Evolutionary conservation across 352 stramenopile species (phyloP).

Genomic region (Peronosclerospora sorghi): DNA sequence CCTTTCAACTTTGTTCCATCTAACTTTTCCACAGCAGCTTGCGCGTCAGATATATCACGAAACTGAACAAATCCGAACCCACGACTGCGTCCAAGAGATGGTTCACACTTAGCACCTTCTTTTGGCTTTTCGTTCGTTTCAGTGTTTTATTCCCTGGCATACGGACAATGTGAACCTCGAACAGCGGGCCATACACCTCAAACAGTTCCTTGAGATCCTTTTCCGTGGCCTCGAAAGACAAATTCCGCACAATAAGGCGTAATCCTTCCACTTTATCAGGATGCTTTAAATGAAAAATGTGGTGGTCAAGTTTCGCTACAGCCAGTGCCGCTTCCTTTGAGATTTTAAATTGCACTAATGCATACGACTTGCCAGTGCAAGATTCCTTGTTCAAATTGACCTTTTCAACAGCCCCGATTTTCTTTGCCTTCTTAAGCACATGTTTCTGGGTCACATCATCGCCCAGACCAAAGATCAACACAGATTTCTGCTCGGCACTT

Average conservation of each 20-base stretch:
- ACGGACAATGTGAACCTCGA: conserved; percentile 64
- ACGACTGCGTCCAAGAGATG: conserved; percentile 45
- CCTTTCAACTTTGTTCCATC: conserved; percentile 74
- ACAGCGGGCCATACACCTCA: conserved; percentile 43
- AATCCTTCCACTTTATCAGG: conserved; percentile 35
- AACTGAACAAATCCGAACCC: conserved; percentile 83
- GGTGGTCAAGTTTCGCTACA: too few relatives aligned
- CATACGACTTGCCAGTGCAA: too few relatives aligned
- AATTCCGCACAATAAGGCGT: conserved; percentile 75
- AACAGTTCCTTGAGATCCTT: conserved; percentile 66
- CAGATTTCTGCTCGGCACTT: too few relatives aligned
- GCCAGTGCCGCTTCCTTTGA: too few relatives aligned
- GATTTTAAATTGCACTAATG: too few relatives aligned
- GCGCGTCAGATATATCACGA: conserved; percentile 47
- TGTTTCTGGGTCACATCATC: too few relatives aligned
- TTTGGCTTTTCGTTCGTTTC: conserved; percentile 13
- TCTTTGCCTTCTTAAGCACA: too few relatives aligned
- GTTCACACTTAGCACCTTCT: conserved; percentile 5
- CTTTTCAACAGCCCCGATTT: too few relatives aligned
- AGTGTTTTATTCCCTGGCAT: conserved; percentile 50
- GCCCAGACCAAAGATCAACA: too few relatives aligned
- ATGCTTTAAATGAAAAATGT: too few relatives aligned
- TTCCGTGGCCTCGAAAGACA: conserved; percentile 72
- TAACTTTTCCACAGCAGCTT: conserved; percentile 50
- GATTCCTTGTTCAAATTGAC: too few relatives aligned